phyloP scores from a whole-genome alignment of 2,329 filamentous ascomycete species.

The Cladophialophora exuberans region DNA sequence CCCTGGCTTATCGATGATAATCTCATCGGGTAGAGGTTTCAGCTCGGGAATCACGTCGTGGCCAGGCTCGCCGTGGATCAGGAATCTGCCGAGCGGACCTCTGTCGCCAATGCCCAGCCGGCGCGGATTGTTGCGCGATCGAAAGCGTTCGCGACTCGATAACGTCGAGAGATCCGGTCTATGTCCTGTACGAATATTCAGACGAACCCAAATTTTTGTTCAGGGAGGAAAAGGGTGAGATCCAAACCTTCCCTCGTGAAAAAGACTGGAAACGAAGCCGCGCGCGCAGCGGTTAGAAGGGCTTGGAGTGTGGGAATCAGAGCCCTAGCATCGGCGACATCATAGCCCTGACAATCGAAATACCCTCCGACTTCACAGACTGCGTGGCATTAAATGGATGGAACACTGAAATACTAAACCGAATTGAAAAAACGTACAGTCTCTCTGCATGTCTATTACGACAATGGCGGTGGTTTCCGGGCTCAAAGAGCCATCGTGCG shows the following conservation, averaged over 20 bases:
- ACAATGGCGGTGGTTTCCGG: constrained; percentile 51
- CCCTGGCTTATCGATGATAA: constrained; percentile 60
- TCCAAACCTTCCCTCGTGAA: constrained; percentile 50
- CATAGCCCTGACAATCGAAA: constrained; percentile 50
- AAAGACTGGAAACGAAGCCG: constrained; percentile 46
- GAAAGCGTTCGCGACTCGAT: constrained; percentile 56
- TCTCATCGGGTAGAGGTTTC: constrained; percentile 51
- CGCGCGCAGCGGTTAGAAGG: constrained; percentile 44
- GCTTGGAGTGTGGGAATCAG: constrained; percentile 47
- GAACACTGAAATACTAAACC: no score
- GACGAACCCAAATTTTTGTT: background rate
- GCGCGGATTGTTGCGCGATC: constrained; percentile 56
- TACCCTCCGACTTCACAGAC: constrained; percentile 50
- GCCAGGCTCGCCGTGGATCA: constrained; percentile 61
- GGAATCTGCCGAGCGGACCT: constrained; percentile 61
- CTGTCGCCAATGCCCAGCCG: constrained; percentile 55
- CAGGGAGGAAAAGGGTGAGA: no score
- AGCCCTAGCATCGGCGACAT: constrained; percentile 44
- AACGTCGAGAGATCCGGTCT: constrained; percentile 61
- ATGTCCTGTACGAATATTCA: constrained; percentile 40
- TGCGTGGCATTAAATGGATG: no score
- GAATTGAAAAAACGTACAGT: no score
- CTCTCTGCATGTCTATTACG: constrained; percentile 54
- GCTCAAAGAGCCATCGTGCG: constrained; percentile 49
- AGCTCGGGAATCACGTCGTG: constrained; percentile 62